phyloP scores from a whole-genome alignment of 2,329 filamentous ascomycete species.

The Fusarium sp. region DNA sequence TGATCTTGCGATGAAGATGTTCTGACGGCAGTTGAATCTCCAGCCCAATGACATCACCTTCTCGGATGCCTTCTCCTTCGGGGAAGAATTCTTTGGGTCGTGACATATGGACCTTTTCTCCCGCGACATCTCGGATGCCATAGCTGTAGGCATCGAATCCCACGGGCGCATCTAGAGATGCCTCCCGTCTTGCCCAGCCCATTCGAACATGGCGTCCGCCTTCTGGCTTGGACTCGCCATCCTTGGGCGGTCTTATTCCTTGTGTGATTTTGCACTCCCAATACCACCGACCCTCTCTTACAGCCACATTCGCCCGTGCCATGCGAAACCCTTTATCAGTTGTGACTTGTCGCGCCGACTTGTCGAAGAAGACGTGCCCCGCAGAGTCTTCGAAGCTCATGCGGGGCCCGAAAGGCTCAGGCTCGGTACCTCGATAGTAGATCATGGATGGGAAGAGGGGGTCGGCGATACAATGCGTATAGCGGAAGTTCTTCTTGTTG shows the following conservation, averaged over 20 bases:
- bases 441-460: conserved; percentile 86
- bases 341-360: conserved; percentile 80
- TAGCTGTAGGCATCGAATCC: conserved; percentile 95
- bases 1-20: conserved; percentile 86
- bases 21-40: conserved; percentile 93
- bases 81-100: conserved; percentile 91
- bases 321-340: conserved; percentile 95
- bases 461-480: conserved; percentile 91
- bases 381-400: conserved; percentile 95
- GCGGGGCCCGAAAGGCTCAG: conserved; percentile 83
- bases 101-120: conserved; percentile 93
- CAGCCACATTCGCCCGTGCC: conserved; percentile 89
- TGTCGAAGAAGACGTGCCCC: conserved; percentile 84
- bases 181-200: conserved; percentile 86
- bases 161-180: conserved; percentile 84
- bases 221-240: conserved; percentile 57
- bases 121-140: conserved; percentile 87
- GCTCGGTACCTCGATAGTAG: conserved; percentile 90
- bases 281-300: conserved; percentile 90
- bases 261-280: conserved; percentile 93
- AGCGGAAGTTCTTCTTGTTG: conserved; percentile 83
- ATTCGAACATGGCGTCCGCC: conserved; percentile 79
- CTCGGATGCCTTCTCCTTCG: conserved; percentile 80
- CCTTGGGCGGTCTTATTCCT: conserved; percentile 67
- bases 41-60: conserved; percentile 94